Conservation (phyloP, 768 basidiomycete genomes). For the Xerocomus spinulosus region DNA sequence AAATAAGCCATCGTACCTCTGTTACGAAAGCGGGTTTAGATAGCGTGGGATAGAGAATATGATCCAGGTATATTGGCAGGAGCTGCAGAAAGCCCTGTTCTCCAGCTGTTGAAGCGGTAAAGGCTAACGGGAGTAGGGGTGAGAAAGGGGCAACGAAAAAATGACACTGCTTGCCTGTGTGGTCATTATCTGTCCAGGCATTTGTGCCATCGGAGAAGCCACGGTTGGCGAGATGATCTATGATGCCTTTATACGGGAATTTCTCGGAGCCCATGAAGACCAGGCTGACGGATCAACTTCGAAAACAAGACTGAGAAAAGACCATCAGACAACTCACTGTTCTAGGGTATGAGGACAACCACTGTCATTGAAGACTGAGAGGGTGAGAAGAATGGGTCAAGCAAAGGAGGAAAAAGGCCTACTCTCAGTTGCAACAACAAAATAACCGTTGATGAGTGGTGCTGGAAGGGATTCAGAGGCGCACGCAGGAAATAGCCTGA, state of each 20-base stretch:
- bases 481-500: slow-evolving; percentile 1
- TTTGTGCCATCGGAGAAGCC: slow-evolving; percentile 90
- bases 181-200: slow-evolving; percentile 95
- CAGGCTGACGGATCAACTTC: slow-evolving; percentile 43
- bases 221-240: slow-evolving; percentile 92
- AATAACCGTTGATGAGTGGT: slow-evolving; percentile 87
- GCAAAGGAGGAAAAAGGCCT: slow-evolving; percentile 17
- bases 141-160: background rate
- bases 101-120: slow-evolving; percentile 94
- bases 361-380: slow-evolving; percentile 83
- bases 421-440: slow-evolving; percentile 90
- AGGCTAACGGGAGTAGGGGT: slow-evolving; percentile 41
- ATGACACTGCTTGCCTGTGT: slow-evolving; percentile 45
- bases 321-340: slow-evolving; percentile 54
- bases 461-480: slow-evolving; percentile 40
- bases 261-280: slow-evolving; percentile 95
- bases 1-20: slow-evolving; percentile 38
- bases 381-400: background rate
- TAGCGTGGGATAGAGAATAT: slow-evolving; percentile 94
- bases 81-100: slow-evolving; percentile 86
- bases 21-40: slow-evolving; percentile 78
- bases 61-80: slow-evolving; percentile 88
- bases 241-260: slow-evolving; percentile 93
- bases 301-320: background rate
- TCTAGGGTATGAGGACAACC: slow-evolving; percentile 96